Base-by-base conservation (phyloP, 441 rosid species). In the Breynia disticha region DNA sequence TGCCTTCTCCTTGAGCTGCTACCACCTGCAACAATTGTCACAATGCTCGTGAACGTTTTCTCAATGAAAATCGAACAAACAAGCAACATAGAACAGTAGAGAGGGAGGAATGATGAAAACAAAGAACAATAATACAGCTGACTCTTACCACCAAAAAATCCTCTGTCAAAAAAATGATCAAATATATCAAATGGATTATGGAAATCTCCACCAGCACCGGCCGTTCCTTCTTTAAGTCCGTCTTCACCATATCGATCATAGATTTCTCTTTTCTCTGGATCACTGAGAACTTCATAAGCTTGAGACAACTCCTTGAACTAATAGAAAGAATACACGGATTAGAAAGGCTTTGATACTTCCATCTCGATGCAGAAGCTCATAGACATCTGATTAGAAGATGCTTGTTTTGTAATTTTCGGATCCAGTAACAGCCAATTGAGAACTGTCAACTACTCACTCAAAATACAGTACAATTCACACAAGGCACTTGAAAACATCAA, bases 181-280 rank as follows among this genome's bases (percentile, higher is more conserved):
- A 90, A 84, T 52, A 90, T 79, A 58, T 90, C 95, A 53, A 82
- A 90, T 1, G 95, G 97, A 54, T 77, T 82, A 35, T 90, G 96
- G 55, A n/a, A 54, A 9, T 72, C 88, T 35, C 73, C 74, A 9
- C 78, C 80, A 41, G 89, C 84, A 2, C 87, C 87, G 93, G 86
- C 87, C 95, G 86, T 84, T 67, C 97, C 86, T 11, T 78, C 79
- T 54, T 87, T 85, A 59, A 90, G 90, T 8, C 85, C 98, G 67
- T 83, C 98, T 73, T 87, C 96, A 11, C 96, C 98, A 58, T 81
- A 90, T 58, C 83, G 84, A 52, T 87, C 96, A 61, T 90, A 90
- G 42, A 83, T 74, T 55, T 85, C 84, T 52, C 98, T 80, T 61
- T 90, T 87, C 67, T 90, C 95, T 0, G 90, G 93, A 58, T 87